These are phyloP conservation scores for Penicillium parvum DNA, from an alignment of 495 filamentous ascomycete species.

Conservation along the genomic window DNA sequence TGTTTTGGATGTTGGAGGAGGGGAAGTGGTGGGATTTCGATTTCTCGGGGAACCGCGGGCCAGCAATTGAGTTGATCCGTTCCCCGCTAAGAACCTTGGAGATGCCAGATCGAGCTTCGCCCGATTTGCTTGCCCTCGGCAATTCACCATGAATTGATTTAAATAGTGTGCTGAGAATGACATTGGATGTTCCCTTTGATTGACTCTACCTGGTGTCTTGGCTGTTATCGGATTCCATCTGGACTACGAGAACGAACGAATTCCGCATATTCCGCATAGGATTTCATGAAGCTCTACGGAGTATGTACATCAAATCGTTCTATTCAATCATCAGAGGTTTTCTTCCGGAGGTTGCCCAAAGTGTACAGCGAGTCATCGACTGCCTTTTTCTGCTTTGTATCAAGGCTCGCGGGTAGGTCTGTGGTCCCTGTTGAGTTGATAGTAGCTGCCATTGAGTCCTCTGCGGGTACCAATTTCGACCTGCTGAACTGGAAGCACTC, in stretches of 20 bases:
- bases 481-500: slow-evolving; percentile 25
- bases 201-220: no score
- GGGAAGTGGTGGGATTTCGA: slow-evolving; percentile 21
- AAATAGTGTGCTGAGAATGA: no score
- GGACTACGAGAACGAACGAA: no score
- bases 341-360: slow-evolving; percentile 71
- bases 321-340: slow-evolving; percentile 24
- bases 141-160: no score
- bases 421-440: slow-evolving; percentile 37
- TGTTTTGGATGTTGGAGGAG: slow-evolving; percentile 26
- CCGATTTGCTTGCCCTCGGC: no score
- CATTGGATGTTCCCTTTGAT: no score
- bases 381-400: slow-evolving; percentile 28
- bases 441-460: slow-evolving; percentile 17
- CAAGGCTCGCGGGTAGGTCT: slow-evolving; percentile 25
- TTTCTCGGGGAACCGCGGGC: slow-evolving; percentile 16
- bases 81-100: not conserved
- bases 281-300: no score
- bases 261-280: no score
- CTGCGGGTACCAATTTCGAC: slow-evolving; percentile 22
- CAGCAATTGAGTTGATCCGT: slow-evolving; percentile 8
- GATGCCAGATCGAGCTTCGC: no score
- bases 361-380: slow-evolving; percentile 59
- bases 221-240: no score
- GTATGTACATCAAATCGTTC: slow-evolving; percentile 4